Base-by-base conservation (phyloP, 345 rosid species). In the Nephelium lappaceum region DNA sequence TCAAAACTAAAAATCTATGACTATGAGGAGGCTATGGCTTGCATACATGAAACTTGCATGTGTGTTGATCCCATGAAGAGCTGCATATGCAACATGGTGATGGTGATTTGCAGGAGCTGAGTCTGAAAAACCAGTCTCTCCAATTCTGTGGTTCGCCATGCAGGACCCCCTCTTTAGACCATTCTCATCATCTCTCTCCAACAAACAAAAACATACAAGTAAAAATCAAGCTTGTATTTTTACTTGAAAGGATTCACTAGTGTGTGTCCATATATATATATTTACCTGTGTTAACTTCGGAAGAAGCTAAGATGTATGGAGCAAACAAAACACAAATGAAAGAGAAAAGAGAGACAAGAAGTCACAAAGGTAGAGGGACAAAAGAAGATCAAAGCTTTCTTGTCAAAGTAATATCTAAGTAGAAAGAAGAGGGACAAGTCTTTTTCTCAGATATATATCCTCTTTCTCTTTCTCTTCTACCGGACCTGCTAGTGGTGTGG, bases 131-230 rank as follows among this genome's bases (percentile, higher is more conserved):
- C 92, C 90, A 25, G 90, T 91, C 85, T 89, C 95, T 68, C 93
- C 97, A 75, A 90, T 74, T 76, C 92, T 83, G 78, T 91, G 94
- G 68, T 87, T 92, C 63, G 95, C 97, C 99, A 93, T 93, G 87
- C 88, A 84, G 73, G 72, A 68, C 21, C 53, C 47, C 41, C 39
- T 78, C 61, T 79, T 80, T 49, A 82, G 42, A 64, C 71, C 85
- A 85, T 82, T 87, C 82, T 82, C 68, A 73, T 81, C 19, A 31
- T 2, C 31, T 24, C 79, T 74, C 76, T 70, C 60, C 72, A 75
- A 79, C 73, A 80, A 68, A 73, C 3, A 66, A 66, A 63, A 68
- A n/a, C n/a, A 73, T 25, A 53, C 65, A 58, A 71, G 66, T 68
- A 51, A 65, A 8, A 65, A 23, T 12, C 24, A 62, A 62, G 11